Evolutionary conservation across 2,329 filamentous ascomycete genomes (phyloP).

Genomic region (Aspergillus fijiensis): DNA sequence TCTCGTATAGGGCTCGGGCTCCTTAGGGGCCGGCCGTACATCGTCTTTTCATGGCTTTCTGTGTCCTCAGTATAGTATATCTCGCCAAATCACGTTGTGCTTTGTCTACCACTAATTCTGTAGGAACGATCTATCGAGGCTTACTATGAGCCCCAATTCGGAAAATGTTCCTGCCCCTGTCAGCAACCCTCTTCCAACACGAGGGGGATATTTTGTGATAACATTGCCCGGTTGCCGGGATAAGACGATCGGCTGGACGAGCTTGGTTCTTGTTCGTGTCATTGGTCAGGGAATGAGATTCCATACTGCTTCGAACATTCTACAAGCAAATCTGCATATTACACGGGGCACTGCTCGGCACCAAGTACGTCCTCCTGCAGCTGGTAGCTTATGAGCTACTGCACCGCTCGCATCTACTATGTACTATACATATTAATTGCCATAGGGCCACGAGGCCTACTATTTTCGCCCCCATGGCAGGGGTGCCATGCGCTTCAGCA

Average conservation of each 20-base stretch:
- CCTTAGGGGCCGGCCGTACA: neutral
- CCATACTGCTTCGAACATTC: slow-evolving; percentile 5
- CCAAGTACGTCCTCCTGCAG: slow-evolving; percentile 6
- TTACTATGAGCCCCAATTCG: neutral
- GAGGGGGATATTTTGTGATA: slow-evolving; percentile 3
- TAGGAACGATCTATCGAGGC: neutral
- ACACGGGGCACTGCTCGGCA: slow-evolving; percentile 9
- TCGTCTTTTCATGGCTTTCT: neutral
- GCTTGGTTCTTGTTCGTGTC: neutral
- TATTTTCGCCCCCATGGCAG: slow-evolving; percentile 1
- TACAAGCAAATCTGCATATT: neutral
- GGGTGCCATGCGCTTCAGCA: slow-evolving; percentile 11
- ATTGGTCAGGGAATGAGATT: slow-evolving; percentile 1
- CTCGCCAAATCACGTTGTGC: neutral
- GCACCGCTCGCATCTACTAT: neutral
- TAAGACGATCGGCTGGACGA: slow-evolving; percentile 5
- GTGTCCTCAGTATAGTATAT: neutral
- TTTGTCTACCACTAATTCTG: neutral
- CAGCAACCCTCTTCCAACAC: slow-evolving; percentile 3
- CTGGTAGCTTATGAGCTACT: slow-evolving; percentile 2
- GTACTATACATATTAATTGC: neutral
- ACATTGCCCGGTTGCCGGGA: slow-evolving; percentile 1
- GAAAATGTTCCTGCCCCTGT: slow-evolving; percentile 1
- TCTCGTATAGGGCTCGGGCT: neutral
- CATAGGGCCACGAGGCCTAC: slow-evolving; percentile 3